Evolutionary conservation across 1,284 basidiomycete species (phyloP), one percentile per base, ranked within the genome.

Genomic region (Sphagnurus paluster): DNA sequence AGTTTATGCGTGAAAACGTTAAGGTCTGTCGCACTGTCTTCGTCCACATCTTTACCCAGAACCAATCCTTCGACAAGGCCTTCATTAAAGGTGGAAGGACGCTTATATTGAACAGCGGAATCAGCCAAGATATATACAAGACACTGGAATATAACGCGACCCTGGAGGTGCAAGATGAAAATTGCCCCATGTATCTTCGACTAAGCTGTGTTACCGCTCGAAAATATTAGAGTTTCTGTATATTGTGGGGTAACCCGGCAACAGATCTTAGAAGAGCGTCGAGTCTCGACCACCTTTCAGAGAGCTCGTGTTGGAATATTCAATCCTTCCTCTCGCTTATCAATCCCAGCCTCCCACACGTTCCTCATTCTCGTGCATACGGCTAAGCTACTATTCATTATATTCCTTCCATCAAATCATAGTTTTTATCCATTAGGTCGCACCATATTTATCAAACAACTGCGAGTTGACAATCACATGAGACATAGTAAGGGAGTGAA

Each of bases 1-100:
- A 39, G 11, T 39, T 39, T 14, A 39, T 39, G 38, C 38, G 38
- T 13, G 38, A 39, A 39, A 39, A 39, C 24, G 38, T 39, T 25
- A 39, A 39, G 38, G 38, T 39, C 13, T 13, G 25, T 25, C 38
- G 16, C 10, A 21, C 21, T 19, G 8, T 9, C 13, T n/a, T 19
- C 10, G 5, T 21, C 2, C 9, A 17, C 19, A 25, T 25, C n/a
- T 24, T 33, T n/a, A n/a, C 25, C 17, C 4, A 17, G 6, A 26
- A 2, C 14, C 25, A 17, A 10, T 25, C 28, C 3, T 5, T n/a
- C n/a, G 4, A 17, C 20, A n/a, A 39, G 38, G 25, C 38, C 9
- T 39, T 39, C 38, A 39, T 39, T 16, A 39, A 39, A 13, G 38
- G 38, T 4, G 38, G 38, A 11, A 39, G 28, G 38, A 16, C 23